phyloP scores from a whole-genome alignment of 2,329 filamentous ascomycete genomes.

The Phyllachora maydis region DNA sequence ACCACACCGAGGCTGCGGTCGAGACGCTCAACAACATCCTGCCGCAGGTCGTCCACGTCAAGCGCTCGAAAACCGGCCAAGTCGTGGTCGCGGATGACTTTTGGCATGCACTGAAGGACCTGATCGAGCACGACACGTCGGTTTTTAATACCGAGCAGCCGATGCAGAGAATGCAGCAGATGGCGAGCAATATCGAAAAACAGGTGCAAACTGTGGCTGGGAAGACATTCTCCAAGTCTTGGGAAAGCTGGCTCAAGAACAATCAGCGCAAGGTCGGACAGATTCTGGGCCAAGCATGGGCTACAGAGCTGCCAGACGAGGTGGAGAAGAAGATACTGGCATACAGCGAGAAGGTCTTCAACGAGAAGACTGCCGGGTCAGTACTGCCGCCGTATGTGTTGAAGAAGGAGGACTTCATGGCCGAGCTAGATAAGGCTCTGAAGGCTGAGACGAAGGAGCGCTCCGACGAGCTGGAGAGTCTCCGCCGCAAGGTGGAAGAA shows the following conservation, averaged over 20 bases:
- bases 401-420: too few species aligned
- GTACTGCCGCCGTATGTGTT: too few species aligned
- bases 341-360: too few species aligned
- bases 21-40: constrained; percentile 25
- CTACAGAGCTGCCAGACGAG: constrained; percentile 2
- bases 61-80: constrained; percentile 24
- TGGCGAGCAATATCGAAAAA: too few species aligned
- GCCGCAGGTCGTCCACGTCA: constrained; percentile 35
- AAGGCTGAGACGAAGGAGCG: constrained; percentile 18
- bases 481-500: too few species aligned
- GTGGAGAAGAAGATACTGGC: constrained; percentile 12
- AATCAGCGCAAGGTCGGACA: constrained; percentile 22
- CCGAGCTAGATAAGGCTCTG: too few species aligned
- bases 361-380: too few species aligned
- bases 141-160: too few species aligned
- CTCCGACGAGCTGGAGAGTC: constrained; percentile 16
- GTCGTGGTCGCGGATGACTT: constrained; percentile 37
- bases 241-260: constrained; percentile 28
- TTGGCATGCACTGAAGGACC: constrained; percentile 39
- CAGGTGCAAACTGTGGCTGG: constrained; percentile 7
- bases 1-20: constrained; percentile 16
- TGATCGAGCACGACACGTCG: constrained; percentile 26
- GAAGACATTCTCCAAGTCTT: constrained; percentile 16
- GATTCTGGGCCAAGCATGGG: constrained; percentile 4
- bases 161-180: too few species aligned